phyloP scores from a whole-genome alignment of 2,329 filamentous ascomycete genomes.

The Microcera coccophila region DNA sequence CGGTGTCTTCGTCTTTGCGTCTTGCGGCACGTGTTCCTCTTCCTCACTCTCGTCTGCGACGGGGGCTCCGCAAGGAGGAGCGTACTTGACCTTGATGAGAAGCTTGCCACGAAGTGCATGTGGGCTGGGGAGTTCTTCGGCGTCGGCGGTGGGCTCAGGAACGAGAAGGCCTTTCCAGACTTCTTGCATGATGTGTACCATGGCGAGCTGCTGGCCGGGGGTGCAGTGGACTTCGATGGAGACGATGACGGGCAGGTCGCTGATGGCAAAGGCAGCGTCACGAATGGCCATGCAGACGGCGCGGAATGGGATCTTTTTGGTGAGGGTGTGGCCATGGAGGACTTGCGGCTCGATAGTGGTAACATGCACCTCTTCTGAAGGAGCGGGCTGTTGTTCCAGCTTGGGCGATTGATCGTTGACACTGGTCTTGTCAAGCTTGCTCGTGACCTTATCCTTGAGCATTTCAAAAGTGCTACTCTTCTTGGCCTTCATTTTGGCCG shows the following conservation, averaged over 20 bases:
- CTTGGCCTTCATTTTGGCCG: constrained; percentile 42
- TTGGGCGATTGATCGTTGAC: constrained; percentile 34
- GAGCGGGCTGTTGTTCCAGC: constrained; percentile 4
- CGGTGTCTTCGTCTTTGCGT: constrained; percentile 45
- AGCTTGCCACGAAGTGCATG: constrained; percentile 72
- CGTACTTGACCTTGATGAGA: constrained; percentile 76
- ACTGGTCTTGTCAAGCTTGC: constrained; percentile 47
- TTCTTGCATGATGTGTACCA: constrained; percentile 89
- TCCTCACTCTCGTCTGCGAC: constrained; percentile 32
- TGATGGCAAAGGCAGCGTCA: constrained; percentile 70
- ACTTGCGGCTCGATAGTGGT: constrained; percentile 64
- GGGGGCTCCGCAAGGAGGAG: constrained; percentile 34
- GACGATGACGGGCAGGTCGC: constrained; percentile 83
- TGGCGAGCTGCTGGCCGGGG: constrained; percentile 75
- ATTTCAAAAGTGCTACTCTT: constrained; percentile 59
- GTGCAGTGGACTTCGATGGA: constrained; percentile 89
- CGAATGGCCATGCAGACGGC: constrained; percentile 78
- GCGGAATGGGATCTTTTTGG: constrained; percentile 81
- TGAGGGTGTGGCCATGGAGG: constrained; percentile 84
- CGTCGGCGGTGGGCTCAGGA: constrained; percentile 46
- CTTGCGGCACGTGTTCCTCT: constrained; percentile 36
- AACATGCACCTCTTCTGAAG: constrained; percentile 1
- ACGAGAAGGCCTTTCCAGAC: constrained; percentile 74
- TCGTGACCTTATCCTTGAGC: constrained; percentile 50
- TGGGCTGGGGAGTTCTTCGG: constrained; percentile 60